These are phyloP conservation scores for Xylaria multiplex DNA, from an alignment of 2,329 filamentous ascomycete genomes.

Conservation along the genomic window DNA sequence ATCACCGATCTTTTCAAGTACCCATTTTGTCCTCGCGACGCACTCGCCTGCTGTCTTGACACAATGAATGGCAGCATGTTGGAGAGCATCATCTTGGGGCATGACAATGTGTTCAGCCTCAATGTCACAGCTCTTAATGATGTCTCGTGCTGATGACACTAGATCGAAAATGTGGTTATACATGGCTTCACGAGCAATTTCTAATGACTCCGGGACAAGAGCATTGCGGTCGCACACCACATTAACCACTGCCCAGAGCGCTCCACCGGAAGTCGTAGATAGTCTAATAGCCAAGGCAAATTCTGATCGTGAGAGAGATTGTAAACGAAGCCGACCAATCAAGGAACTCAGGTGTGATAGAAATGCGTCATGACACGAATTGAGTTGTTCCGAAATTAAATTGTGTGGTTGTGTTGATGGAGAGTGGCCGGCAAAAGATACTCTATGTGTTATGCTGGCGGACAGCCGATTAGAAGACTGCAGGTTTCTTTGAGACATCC, in stretches of 20 bases:
- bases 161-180: slow-evolving; percentile 82
- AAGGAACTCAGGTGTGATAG: slow-evolving; percentile 92
- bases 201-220: slow-evolving; percentile 72
- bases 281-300: slow-evolving; percentile 84
- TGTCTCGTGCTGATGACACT: slow-evolving; percentile 81
- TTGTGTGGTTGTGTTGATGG: slow-evolving; percentile 72
- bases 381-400: slow-evolving; percentile 84
- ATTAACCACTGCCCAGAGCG: slow-evolving; percentile 82
- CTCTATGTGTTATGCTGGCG: slow-evolving; percentile 73
- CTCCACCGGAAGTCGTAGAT: slow-evolving; percentile 82
- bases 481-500: slow-evolving; percentile 53
- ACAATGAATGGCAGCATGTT: slow-evolving; percentile 84
- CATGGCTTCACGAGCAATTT: slow-evolving; percentile 77
- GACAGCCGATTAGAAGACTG: slow-evolving; percentile 59
- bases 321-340: slow-evolving; percentile 87
- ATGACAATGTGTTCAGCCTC: slow-evolving; percentile 82
- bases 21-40: slow-evolving; percentile 83
- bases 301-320: slow-evolving; percentile 89
- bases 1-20: slow-evolving; percentile 89
- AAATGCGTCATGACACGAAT: slow-evolving; percentile 84
- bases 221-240: slow-evolving; percentile 82
- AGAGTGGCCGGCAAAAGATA: slow-evolving; percentile 78
- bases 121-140: slow-evolving; percentile 74
- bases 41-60: slow-evolving; percentile 92
- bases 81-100: slow-evolving; percentile 80